Evolutionary conservation across 345 rosid genomes (phyloP), one percentile per base, ranked within the genome.

Genomic region (Citrus inodora): DNA sequence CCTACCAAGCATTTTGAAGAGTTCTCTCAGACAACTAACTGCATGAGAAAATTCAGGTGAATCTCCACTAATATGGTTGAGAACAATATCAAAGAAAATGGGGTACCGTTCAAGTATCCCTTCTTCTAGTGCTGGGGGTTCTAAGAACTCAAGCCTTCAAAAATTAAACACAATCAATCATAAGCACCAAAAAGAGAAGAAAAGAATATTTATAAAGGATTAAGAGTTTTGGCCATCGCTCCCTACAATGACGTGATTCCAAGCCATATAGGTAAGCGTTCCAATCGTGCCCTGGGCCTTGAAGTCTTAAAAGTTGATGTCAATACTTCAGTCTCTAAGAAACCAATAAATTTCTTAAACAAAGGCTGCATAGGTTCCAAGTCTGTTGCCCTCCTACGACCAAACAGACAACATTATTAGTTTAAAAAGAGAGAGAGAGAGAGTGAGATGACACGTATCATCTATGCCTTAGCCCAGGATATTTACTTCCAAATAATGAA

Each of bases 81-180:
- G 91, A 82, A 96, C 95, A 73, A 90, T 90, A 84, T 96, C 98
- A 81, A 96, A 88, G 86, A 94, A 96, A 82, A 90, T 91, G 67
- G 99, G 99, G 86, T 94, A 91, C 76, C 88, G 88, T 92, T 92
- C 99, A 71, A 94, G 79, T 77, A 96, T 91, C 76, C 97, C 98
- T 82, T 94, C 98, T 92, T 96, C 99, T 79, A 94, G 89, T 77
- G 92, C 97, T 82, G 95, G 91, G 83, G 98, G 93, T 82, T 96
- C 99, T 78, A 96, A 81, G 87, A 90, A 94, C 80, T 90, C 99
- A 65, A 96, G 92, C 93, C 99, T 96, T 90, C 80, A 87, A 63
- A 77, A 81, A 79, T 65, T 75, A 83, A 37, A 73, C 27, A 70
- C 33, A 58, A 79, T 19, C n/a, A 10, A 38, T 40, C 56, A 38